Percentiles rank a stretch among this genome's conserved stretches.
Conservation (phyloP, 1,139 yeast species). For the Blastobotrys elegans region DNA sequence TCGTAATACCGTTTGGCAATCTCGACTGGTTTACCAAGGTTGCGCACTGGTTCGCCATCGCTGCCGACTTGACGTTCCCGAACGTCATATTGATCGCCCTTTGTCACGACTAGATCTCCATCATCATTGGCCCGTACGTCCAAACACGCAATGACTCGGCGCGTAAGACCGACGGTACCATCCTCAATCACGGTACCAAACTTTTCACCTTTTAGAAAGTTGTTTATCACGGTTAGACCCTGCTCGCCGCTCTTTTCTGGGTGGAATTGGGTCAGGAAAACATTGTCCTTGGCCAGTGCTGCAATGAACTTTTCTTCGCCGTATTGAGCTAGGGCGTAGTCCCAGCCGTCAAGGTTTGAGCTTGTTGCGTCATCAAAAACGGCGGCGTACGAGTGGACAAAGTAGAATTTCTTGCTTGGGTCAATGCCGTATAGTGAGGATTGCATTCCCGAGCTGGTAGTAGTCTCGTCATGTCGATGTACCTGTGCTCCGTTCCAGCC, state of each 20-base stretch:
- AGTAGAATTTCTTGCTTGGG: slow-evolving; percentile 70
- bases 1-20: slow-evolving; percentile 81
- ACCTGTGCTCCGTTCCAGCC: slow-evolving; percentile 73
- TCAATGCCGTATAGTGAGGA: slow-evolving; percentile 56
- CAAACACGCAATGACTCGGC: slow-evolving; percentile 89
- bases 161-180: slow-evolving; percentile 55
- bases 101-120: slow-evolving; percentile 94
- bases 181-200: slow-evolving; percentile 9
- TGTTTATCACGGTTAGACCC: slow-evolving; percentile 68
- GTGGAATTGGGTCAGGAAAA: slow-evolving; percentile 95
- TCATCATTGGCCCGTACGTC: slow-evolving; percentile 93
- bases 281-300: slow-evolving; percentile 68
- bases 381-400: slow-evolving; percentile 91
- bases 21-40: slow-evolving; percentile 92
- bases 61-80: slow-evolving; percentile 57
- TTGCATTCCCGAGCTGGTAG: background rate
- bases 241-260: slow-evolving; percentile 95
- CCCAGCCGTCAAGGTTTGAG: slow-evolving; percentile 57
- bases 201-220: slow-evolving; percentile 54
- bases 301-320: slow-evolving; percentile 81
- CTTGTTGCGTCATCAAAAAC: slow-evolving; percentile 38
- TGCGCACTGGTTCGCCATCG: slow-evolving; percentile 58
- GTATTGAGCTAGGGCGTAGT: slow-evolving; percentile 64
- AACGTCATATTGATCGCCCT: slow-evolving; percentile 97
- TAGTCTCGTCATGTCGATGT: slow-evolving; percentile 14